A percentile compares a stretch with the other conserved stretches of the same genome.
These are phyloP conservation scores for Neofusicoccum umdonicola DNA, from an alignment of 2,329 filamentous ascomycete species.

Conservation along the genomic window DNA sequence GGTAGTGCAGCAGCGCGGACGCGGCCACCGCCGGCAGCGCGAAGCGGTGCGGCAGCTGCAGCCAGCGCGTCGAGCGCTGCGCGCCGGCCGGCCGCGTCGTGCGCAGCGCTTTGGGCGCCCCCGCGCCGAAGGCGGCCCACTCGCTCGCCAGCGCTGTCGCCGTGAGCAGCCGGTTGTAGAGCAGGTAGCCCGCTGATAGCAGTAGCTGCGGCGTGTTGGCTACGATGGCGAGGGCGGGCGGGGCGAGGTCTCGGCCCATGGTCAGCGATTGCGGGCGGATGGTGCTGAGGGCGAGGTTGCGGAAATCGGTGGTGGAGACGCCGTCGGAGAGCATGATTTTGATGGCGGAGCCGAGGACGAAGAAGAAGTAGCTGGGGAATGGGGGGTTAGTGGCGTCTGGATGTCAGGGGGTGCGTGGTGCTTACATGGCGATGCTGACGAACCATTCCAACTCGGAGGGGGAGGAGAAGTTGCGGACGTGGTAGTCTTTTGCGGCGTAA, in stretches of 20 bases:
- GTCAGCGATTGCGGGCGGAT: background rate
- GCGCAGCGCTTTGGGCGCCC: slow-evolving; percentile 32
- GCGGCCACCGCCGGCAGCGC: slow-evolving; percentile 35
- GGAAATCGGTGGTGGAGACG: slow-evolving; percentile 18
- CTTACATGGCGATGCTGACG: too few relatives aligned
- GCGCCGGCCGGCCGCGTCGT: slow-evolving; percentile 35
- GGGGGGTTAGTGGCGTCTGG: background rate
- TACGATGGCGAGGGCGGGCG: background rate
- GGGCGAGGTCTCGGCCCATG: background rate
- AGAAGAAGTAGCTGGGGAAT: background rate
- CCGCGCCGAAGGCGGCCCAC: slow-evolving; percentile 41
- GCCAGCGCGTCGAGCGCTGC: slow-evolving; percentile 42
- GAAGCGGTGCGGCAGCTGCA: slow-evolving; percentile 40
- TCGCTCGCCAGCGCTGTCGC: slow-evolving; percentile 48
- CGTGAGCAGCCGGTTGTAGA: slow-evolving; percentile 48
- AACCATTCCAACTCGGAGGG: too few relatives aligned
- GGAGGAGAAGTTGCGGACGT: too few relatives aligned
- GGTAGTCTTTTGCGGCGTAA: background rate
- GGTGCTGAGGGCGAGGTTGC: background rate
- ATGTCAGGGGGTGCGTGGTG: too few relatives aligned
- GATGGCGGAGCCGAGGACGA: slow-evolving; percentile 18
- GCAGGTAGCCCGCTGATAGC: slow-evolving; percentile 46
- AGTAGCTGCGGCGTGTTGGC: slow-evolving; percentile 27
- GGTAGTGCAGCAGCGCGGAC: slow-evolving; percentile 41
- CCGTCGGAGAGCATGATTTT: background rate